Evolutionary conservation across 2,329 filamentous ascomycete genomes (phyloP).

Genomic region (Triangularia verruculosa): DNA sequence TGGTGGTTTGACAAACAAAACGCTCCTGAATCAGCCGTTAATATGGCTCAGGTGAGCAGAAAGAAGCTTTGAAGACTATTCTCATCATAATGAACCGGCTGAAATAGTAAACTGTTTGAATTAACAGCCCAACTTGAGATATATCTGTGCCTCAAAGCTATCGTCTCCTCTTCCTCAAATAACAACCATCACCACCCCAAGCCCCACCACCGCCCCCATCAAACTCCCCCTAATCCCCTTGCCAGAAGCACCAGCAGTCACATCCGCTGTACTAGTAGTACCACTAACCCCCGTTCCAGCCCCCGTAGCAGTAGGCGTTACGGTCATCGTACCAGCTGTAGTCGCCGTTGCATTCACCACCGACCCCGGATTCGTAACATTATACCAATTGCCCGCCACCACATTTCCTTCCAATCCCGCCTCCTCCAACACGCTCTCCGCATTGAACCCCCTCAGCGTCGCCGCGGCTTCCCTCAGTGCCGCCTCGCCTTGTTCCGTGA

Average conservation of each 20-base stretch:
- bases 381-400: constrained; percentile 39
- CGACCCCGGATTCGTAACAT: constrained; percentile 38
- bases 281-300: background rate
- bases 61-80: no score
- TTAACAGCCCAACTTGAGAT: no score
- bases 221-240: constrained; percentile 1
- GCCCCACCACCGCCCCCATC: background rate
- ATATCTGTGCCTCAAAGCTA: no score
- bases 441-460: constrained; percentile 35
- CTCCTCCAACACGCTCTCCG: constrained; percentile 30
- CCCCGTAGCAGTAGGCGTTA: background rate
- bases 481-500: constrained; percentile 10
- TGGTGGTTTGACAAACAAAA: no score
- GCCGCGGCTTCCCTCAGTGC: constrained; percentile 32
- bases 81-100: no score
- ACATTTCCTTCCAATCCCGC: constrained; percentile 34
- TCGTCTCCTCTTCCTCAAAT: background rate
- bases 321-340: background rate
- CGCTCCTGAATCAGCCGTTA: no score
- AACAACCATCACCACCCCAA: constrained; percentile 12
- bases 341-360: constrained; percentile 13
- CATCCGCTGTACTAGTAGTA: background rate
- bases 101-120: no score
- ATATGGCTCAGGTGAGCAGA: background rate
- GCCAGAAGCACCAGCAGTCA: background rate